Percentiles rank a stretch among this genome's conserved stretches.
phyloP scores from a whole-genome alignment of 768 basidiomycete species.

The Lyophyllum atratum region DNA sequence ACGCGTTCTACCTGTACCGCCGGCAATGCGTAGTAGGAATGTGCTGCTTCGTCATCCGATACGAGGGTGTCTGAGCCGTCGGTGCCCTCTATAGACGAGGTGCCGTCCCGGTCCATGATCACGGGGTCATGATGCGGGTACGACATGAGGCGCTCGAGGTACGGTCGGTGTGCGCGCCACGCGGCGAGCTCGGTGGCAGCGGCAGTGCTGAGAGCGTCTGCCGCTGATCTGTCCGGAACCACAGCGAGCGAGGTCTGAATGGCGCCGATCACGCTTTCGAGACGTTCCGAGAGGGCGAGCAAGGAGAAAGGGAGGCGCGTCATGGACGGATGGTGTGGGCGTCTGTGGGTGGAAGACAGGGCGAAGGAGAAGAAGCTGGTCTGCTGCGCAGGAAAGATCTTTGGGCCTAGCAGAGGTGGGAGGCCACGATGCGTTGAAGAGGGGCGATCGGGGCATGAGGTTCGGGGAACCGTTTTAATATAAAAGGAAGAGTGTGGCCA shows the following conservation, averaged over 20 bases:
- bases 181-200: not conserved
- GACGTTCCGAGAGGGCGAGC: constrained; percentile 1
- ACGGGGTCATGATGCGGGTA: not conserved
- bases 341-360: not conserved
- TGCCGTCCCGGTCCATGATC: constrained; percentile 2
- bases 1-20: constrained; percentile 2
- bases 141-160: not conserved
- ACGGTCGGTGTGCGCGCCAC: constrained; percentile 7
- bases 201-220: not conserved
- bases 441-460: constrained; percentile 1
- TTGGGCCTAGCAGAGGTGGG: not conserved
- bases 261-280: constrained; percentile 5
- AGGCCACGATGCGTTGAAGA: constrained; percentile 2
- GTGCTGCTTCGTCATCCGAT: not conserved
- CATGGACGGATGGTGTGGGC: constrained; percentile 2
- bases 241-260: constrained; percentile 4
- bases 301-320: constrained; percentile 5
- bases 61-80: constrained; percentile 11
- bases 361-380: not conserved
- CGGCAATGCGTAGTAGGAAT: constrained; percentile 1
- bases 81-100: constrained; percentile 6
- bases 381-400: not conserved
- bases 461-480: constrained; percentile 10
- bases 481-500: constrained; percentile 12
- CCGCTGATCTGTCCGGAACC: not conserved